Base-by-base conservation (phyloP, 179 eudicot species). In the Beta corolliflora region DNA sequence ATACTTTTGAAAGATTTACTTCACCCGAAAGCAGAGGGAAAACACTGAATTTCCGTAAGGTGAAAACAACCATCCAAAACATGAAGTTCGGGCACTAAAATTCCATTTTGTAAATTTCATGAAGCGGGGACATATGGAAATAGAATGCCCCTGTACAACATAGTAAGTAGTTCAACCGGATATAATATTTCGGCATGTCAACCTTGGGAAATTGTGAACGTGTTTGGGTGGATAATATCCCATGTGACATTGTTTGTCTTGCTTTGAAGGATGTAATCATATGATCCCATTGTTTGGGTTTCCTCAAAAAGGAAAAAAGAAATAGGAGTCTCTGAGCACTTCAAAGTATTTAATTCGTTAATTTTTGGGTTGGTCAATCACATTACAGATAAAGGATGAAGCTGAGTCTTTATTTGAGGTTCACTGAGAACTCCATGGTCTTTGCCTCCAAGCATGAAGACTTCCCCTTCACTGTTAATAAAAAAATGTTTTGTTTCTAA, bases 361-460 rank as follows among this genome's bases (percentile, higher is more conserved):
- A n/a, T n/a, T n/a, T n/a, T n/a, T n/a, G n/a, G n/a, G n/a, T n/a
- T n/a, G n/a, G n/a, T n/a, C n/a, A n/a, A n/a, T n/a, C n/a, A n/a
- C n/a, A n/a, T n/a, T n/a, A n/a, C n/a, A n/a, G n/a, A n/a, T n/a
- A n/a, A n/a, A n/a, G n/a, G n/a, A n/a, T n/a, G n/a, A n/a, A n/a
- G n/a, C n/a, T n/a, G n/a, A n/a, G n/a, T n/a, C n/a, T n/a, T n/a
- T n/a, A n/a, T n/a, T n/a, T n/a, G n/a, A n/a, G n/a, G 85, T 67
- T 89, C 89, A 75, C 88, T 66, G 15, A 89, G 90, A 41, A 78
- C 82, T 74, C 93, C 95, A 73, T 91, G 94, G 80, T 79, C 92
- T 74, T 87, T 72, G 76, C 93, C 93, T 45, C 98, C 98, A 78
- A 93, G 91, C 93, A 93, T 95, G 82, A 83, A 87, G 29, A 85